Evolutionary conservation across 306 rosid species (phyloP).

Genomic region (Prunus padus): DNA sequence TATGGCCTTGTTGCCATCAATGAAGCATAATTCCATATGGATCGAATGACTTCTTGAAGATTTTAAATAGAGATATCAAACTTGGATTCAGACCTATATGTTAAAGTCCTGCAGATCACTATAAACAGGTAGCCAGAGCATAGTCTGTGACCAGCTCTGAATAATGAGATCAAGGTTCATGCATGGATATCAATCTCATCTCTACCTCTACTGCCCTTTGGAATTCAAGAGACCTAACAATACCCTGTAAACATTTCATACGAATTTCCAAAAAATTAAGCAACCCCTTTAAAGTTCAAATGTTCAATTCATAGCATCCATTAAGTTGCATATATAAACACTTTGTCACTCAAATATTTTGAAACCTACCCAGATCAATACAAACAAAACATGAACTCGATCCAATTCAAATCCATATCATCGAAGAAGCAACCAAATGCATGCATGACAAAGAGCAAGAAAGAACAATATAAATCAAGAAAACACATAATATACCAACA

Average conservation of each 20-base stretch:
- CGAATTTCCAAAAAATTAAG: neutral
- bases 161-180: constrained; percentile 6
- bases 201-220: neutral
- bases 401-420: neutral
- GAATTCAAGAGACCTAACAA: neutral
- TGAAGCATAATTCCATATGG: neutral
- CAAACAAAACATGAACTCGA: neutral
- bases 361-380: constrained; percentile 7
- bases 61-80: neutral
- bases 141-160: neutral
- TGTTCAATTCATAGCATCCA: neutral
- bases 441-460: neutral
- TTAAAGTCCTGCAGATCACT: neutral
- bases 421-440: neutral
- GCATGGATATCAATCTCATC: neutral
- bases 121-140: neutral
- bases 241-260: neutral
- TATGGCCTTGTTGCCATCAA: neutral
- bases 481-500: neutral
- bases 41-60: neutral
- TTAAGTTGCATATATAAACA: neutral
- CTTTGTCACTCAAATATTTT: neutral
- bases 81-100: neutral
- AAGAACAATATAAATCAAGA: neutral
- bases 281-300: neutral